phyloP scores from a whole-genome alignment of 2,329 filamentous ascomycete species.

The Nemania sp. region DNA sequence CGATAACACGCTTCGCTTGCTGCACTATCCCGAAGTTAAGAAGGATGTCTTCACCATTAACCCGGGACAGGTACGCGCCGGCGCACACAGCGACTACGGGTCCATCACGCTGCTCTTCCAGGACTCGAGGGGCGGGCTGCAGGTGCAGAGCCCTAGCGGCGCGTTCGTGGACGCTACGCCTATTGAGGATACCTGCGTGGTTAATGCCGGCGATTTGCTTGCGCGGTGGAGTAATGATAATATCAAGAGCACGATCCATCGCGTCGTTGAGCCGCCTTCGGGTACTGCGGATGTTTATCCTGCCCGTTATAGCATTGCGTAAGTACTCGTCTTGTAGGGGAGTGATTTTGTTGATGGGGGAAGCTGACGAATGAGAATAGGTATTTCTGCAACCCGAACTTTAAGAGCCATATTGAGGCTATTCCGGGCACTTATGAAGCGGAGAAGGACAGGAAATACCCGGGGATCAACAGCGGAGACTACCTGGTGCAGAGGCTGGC shows the following conservation, averaged over 20 bases:
- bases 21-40: conserved; percentile 75
- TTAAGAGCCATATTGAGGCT: conserved; percentile 73
- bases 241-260: conserved; percentile 87
- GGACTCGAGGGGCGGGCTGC: conserved; percentile 46
- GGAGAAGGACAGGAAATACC: conserved; percentile 75
- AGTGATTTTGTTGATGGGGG: neutral
- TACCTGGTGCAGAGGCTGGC: conserved; percentile 79
- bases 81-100: conserved; percentile 72
- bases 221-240: conserved; percentile 89
- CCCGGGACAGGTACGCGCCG: conserved; percentile 72
- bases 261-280: conserved; percentile 82
- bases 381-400: conserved; percentile 90
- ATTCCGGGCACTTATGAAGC: conserved; percentile 74
- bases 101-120: conserved; percentile 66
- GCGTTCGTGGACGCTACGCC: conserved; percentile 82
- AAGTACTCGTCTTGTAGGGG: conserved; percentile 36
- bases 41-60: conserved; percentile 68
- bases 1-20: conserved; percentile 71
- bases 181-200: conserved; percentile 78
- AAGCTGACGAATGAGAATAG: conserved; percentile 37
- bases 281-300: conserved; percentile 64
- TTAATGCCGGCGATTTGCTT: conserved; percentile 87
- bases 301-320: conserved; percentile 83
- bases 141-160: conserved; percentile 64
- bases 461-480: conserved; percentile 74